A percentile compares a stretch with the other conserved stretches of the same genome.
Conservation (phyloP, 306 rosid species). For the Lathyrus aphaca region DNA sequence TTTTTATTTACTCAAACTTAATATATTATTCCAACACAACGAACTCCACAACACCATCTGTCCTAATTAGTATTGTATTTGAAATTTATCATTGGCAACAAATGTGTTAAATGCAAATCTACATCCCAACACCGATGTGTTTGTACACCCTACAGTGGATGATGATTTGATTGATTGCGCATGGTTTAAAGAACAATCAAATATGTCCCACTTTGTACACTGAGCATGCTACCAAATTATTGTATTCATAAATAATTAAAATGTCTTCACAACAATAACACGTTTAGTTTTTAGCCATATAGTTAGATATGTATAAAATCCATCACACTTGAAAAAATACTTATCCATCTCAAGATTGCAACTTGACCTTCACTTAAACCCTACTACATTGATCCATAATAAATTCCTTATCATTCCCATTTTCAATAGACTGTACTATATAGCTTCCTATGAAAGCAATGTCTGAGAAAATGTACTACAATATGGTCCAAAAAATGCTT, state of each 20-base stretch:
- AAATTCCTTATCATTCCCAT: conserved; percentile 27
- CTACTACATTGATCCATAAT: neutral
- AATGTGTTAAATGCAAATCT: neutral
- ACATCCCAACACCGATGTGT: conserved; percentile 22
- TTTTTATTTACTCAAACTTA: too few relatives aligned
- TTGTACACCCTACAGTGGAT: conserved; percentile 27
- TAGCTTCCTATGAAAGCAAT: conserved; percentile 31
- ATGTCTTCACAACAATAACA: neutral
- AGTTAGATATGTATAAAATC: neutral
- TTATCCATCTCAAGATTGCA: conserved; percentile 33
- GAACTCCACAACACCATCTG: too few relatives aligned
- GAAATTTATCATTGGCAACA: too few relatives aligned
- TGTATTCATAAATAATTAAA: conserved; percentile 13
- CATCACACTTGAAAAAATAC: neutral
- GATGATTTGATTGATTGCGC: conserved; percentile 50
- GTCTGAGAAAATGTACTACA: conserved; percentile 29
- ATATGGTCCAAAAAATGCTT: conserved; percentile 36
- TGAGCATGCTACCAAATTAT: conserved; percentile 18
- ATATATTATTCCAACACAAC: too few relatives aligned
- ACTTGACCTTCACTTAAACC: conserved; percentile 35
- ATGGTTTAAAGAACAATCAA: conserved; percentile 43
- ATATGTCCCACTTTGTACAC: conserved; percentile 50
- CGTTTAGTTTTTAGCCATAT: neutral
- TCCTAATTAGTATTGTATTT: too few relatives aligned
- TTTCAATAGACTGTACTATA: conserved; percentile 29